These are phyloP conservation scores for Epichloe scottii DNA, from an alignment of 2,329 filamentous ascomycete genomes.

Conservation along the genomic window DNA sequence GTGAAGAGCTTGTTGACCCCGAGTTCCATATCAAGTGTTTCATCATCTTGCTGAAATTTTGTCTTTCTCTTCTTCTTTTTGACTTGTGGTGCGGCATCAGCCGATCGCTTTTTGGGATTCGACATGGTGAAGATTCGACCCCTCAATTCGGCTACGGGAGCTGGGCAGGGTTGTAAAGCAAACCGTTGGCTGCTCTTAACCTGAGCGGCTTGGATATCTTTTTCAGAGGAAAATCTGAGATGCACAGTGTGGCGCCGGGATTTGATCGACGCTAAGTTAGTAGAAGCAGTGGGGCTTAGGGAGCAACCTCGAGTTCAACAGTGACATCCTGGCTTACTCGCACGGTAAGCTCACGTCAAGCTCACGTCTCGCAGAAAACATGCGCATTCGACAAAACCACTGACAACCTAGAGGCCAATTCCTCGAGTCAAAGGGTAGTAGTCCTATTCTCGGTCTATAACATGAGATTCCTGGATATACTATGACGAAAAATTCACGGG, in stretches of 20 bases:
- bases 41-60: conserved; percentile 39
- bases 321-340: neutral
- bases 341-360: neutral
- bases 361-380: neutral
- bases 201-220: neutral
- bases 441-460: neutral
- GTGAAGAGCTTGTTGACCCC: conserved; percentile 71
- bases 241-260: conserved; percentile 1
- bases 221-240: neutral
- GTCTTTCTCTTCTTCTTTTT: conserved; percentile 42
- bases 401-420: neutral
- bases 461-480: neutral
- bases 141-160: too few relatives aligned
- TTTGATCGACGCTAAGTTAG: neutral
- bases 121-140: conserved; percentile 17
- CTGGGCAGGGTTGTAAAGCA: too few relatives aligned
- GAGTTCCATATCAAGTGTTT: conserved; percentile 51
- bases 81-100: conserved; percentile 29
- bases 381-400: neutral
- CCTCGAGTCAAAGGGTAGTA: too few relatives aligned
- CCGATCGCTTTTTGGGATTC: conserved; percentile 42
- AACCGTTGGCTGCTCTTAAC: neutral
- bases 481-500: neutral
- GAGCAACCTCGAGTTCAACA: neutral
- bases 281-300: neutral